Evolutionary conservation across 345 rosid genomes (phyloP).

Genomic region (Lepidium africanum): DNA sequence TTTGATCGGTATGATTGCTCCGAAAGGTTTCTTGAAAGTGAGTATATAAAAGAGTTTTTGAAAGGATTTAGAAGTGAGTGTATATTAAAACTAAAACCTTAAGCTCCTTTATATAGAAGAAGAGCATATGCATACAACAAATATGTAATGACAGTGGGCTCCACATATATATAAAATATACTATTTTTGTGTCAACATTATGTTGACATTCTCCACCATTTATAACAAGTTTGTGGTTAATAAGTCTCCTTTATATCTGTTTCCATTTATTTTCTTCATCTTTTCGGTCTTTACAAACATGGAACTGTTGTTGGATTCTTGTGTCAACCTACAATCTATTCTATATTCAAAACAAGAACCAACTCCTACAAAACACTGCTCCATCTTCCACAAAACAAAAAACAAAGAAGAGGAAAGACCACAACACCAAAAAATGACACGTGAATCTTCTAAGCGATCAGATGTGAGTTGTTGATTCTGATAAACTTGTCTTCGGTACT

Average conservation of each 20-base stretch:
- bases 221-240: not conserved
- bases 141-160: no score
- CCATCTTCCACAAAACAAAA: not conserved
- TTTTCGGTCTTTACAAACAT: slow-evolving; percentile 19
- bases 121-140: no score
- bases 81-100: no score
- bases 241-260: not conserved
- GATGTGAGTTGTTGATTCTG: slow-evolving; percentile 22
- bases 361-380: slow-evolving; percentile 1
- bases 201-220: no score
- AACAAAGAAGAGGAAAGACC: slow-evolving; percentile 15
- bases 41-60: no score
- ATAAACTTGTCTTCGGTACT: slow-evolving; percentile 28
- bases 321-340: slow-evolving; percentile 22
- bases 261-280: not conserved
- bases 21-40: no score
- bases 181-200: no score
- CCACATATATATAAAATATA: no score
- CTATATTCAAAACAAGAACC: slow-evolving; percentile 3
- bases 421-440: slow-evolving; percentile 8
- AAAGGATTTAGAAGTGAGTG: no score
- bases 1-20: no score
- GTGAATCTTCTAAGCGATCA: slow-evolving; percentile 3
- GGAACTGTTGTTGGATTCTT: slow-evolving; percentile 14
- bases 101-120: no score